phyloP scores from a whole-genome alignment of 78 protist species.

The Pigoraptor vietnamica region DNA sequence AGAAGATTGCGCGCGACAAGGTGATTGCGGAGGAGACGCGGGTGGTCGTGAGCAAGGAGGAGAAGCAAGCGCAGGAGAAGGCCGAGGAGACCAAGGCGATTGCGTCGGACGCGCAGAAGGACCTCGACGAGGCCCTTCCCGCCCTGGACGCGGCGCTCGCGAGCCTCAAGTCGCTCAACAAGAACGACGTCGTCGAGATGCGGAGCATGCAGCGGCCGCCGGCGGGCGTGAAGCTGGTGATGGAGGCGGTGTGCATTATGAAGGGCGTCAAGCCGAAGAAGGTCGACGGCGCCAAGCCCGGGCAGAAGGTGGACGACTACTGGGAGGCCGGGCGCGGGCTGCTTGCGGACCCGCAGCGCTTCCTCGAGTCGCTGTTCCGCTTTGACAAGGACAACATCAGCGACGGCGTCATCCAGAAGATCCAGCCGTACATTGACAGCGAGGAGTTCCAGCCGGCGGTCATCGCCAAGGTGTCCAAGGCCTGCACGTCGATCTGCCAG shows the following conservation, averaged over 20 bases:
- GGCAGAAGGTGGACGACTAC: conserved; percentile 64
- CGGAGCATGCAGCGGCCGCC: conserved; percentile 59
- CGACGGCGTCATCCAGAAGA: conserved; percentile 23
- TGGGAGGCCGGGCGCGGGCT: conserved; percentile 58
- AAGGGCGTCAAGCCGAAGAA: conserved; percentile 26
- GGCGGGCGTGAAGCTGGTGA: conserved; percentile 61
- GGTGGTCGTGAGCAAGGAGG: conserved; percentile 48
- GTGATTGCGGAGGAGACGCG: conserved; percentile 41
- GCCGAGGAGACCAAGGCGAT: conserved; percentile 57
- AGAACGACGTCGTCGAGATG: conserved; percentile 61
- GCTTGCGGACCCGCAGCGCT: conserved; percentile 37
- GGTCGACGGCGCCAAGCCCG: conserved; percentile 17
- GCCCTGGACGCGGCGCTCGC: conserved; percentile 70
- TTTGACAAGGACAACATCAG: conserved; percentile 71
- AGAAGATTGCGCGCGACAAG: conserved; percentile 47
- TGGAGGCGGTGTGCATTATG: conserved; percentile 78
- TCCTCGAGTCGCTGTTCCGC: conserved; percentile 43
- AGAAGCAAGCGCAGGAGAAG: conserved; percentile 43
- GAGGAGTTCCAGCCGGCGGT: conserved; percentile 52
- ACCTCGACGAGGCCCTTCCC: conserved; percentile 81
- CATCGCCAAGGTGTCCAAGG: conserved; percentile 51
- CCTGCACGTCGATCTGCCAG: conserved; percentile 75
- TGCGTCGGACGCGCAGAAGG: conserved; percentile 45
- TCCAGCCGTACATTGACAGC: conserved; percentile 60
- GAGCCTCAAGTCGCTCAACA: conserved; percentile 48